Evolutionary conservation across 768 basidiomycete species (phyloP), one percentile per base, ranked within the genome.

Genomic region (Russula sp.): DNA sequence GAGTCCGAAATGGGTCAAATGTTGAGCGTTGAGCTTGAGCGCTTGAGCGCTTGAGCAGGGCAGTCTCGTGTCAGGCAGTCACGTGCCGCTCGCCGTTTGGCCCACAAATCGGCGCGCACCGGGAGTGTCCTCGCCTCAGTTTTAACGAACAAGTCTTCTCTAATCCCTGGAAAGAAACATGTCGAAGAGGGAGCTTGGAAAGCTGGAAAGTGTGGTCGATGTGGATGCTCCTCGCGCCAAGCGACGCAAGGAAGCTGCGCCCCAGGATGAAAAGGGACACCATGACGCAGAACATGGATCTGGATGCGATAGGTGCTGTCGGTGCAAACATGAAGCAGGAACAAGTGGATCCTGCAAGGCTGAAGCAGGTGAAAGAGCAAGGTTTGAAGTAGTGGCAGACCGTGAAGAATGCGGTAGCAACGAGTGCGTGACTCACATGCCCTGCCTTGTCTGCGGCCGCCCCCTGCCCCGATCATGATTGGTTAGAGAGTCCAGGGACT

Each of bases 361-460:
- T 65, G 48, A 75, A 75, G 60, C 67, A 61, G 54, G 79, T 87
- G 70, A 85, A 80, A 70, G 84, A 84, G 74, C 80, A 83, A 70
- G 89, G 85, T 48, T 72, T 85, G 74, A 81, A 79, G 74, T 73
- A 90, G 76, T 91, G 87, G 86, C 83, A 86, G 71, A 82, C 81
- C 42, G 79, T 92, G 72, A 88, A 83, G 80, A 86, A 89, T 73
- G 90, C 88, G 70, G 83, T 84, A 72, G 87, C 78, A 88, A 89
- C 81, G 88, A 91, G 90, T 92, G 81, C 80, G 89, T 88, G 76
- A 76, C 78, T 74, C 71, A 70, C 74, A 69, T 70, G 73, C 69
- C 34, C 66, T 66, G 25, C 3, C 25, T 29, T 29, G 25, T 29
- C 25, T 29, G 25, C 25, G 25, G 25, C 25, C 25, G 25, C 3